phyloP scores from a whole-genome alignment of 2,329 filamentous ascomycete species.

The Colletotrichum navitas region DNA sequence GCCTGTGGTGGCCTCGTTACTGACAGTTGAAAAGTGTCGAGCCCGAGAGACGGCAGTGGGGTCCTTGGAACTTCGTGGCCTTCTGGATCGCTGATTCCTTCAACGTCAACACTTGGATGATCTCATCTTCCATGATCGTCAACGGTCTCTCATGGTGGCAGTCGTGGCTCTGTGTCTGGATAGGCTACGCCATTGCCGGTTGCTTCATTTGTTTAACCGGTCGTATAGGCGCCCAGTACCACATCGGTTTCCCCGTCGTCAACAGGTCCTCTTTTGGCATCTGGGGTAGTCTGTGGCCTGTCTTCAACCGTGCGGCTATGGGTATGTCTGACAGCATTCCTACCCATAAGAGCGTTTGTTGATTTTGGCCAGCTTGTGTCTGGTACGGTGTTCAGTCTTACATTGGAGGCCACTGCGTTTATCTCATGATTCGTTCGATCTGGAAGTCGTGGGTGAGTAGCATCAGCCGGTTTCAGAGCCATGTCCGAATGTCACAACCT shows the following conservation, averaged over 20 bases:
- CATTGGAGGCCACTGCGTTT: slow-evolving; percentile 87
- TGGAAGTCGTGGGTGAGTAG: slow-evolving; percentile 75
- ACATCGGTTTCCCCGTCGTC: slow-evolving; percentile 89
- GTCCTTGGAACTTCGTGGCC: slow-evolving; percentile 86
- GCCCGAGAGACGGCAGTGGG: slow-evolving; percentile 84
- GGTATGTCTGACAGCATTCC: slow-evolving; percentile 52
- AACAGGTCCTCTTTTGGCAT: slow-evolving; percentile 85
- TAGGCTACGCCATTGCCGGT: slow-evolving; percentile 84
- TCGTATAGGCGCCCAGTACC: slow-evolving; percentile 87
- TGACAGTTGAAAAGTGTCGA: slow-evolving; percentile 67
- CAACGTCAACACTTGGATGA: slow-evolving; percentile 87
- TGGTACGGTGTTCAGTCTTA: slow-evolving; percentile 91
- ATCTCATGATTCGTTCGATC: slow-evolving; percentile 88
- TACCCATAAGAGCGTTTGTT: not conserved
- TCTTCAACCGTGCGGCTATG: slow-evolving; percentile 90
- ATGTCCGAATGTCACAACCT: not conserved
- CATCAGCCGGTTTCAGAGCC: too few relatives aligned
- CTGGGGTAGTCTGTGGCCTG: slow-evolving; percentile 90
- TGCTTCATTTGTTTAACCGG: slow-evolving; percentile 83
- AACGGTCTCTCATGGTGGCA: slow-evolving; percentile 91
- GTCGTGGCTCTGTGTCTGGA: slow-evolving; percentile 88
- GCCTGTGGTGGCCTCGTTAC: not conserved
- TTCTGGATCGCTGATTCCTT: slow-evolving; percentile 90
- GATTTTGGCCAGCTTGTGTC: slow-evolving; percentile 70
- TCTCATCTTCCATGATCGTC: slow-evolving; percentile 80